A percentile compares a stretch with the other conserved stretches of the same genome.
Conservation (phyloP, 768 basidiomycete species). For the Mycena kentingensis region DNA sequence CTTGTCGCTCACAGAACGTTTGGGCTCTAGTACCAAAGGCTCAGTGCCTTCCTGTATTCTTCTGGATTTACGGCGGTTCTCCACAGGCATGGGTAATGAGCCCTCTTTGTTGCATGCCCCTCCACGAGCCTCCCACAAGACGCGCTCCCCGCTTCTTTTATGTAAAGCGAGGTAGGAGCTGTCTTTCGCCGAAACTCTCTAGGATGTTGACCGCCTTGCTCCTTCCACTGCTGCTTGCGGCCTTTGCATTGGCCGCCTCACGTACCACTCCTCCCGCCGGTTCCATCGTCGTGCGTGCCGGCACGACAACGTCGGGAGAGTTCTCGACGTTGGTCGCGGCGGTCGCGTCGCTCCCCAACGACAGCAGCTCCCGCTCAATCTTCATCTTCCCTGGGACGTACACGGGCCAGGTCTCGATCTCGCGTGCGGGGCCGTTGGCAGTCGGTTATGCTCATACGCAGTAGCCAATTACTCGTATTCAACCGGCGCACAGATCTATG, state of each 20-base stretch:
- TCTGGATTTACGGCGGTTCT: conserved; percentile 14
- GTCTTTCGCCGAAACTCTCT: too few species aligned
- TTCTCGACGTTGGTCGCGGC: conserved; percentile 38
- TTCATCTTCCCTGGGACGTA: conserved; percentile 54
- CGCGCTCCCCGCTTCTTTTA: too few species aligned
- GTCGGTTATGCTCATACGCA: conserved; percentile 29
- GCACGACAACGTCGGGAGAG: conserved; percentile 19
- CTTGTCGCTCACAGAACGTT: neutral
- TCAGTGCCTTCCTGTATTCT: neutral
- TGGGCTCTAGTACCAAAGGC: conserved; percentile 1
- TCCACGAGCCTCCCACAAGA: too few species aligned
- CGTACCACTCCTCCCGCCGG: conserved; percentile 26
- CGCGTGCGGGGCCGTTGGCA: conserved; percentile 45
- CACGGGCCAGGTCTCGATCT: conserved; percentile 46
- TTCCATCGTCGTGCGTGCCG: conserved; percentile 21
- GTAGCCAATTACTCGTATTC: neutral
- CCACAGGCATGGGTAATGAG: too few species aligned
- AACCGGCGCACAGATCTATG: conserved; percentile 37
- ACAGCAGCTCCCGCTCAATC: conserved; percentile 39
- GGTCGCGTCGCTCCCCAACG: conserved; percentile 44
- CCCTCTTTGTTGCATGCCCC: neutral
- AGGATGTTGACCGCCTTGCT: too few species aligned
- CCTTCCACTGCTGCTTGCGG: too few species aligned
- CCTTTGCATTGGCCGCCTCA: too few species aligned
- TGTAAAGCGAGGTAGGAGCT: too few species aligned